Evolutionary conservation across 2,329 filamentous ascomycete species (phyloP).

Genomic region (Xylaria sp.): DNA sequence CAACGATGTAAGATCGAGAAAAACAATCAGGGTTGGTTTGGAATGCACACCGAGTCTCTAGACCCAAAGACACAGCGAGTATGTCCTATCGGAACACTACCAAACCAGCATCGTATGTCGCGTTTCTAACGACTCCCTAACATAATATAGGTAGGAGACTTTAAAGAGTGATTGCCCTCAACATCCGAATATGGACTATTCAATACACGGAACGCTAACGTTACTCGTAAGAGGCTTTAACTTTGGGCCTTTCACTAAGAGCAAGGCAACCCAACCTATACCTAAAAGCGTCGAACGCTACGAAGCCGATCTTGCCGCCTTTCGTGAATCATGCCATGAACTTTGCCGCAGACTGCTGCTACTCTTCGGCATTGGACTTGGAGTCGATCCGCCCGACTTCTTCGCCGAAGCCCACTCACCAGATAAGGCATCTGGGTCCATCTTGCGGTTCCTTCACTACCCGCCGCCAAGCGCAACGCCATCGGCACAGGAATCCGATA

Average conservation of each 20-base stretch:
- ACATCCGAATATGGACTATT: neutral
- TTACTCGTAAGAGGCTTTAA: constrained; percentile 82
- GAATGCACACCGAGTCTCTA: constrained; percentile 87
- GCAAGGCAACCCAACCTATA: constrained; percentile 79
- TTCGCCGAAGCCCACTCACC: constrained; percentile 63
- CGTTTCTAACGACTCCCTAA: constrained; percentile 18
- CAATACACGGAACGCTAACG: constrained; percentile 22
- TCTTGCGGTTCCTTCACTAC: constrained; percentile 78
- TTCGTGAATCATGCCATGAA: constrained; percentile 75
- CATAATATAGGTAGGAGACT: constrained; percentile 73
- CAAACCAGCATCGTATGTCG: constrained; percentile 2
- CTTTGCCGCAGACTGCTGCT: constrained; percentile 78
- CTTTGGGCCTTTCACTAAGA: constrained; percentile 78
- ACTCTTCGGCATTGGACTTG: constrained; percentile 81
- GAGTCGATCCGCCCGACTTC: constrained; percentile 62
- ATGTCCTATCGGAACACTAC: constrained; percentile 43
- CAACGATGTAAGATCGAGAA: constrained; percentile 76
- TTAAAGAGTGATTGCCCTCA: constrained; percentile 74
- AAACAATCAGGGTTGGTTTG: constrained; percentile 88
- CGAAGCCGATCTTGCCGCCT: constrained; percentile 70
- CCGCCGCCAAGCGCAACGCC: constrained; percentile 62
- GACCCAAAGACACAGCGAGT: constrained; percentile 85
- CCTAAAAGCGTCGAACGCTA: constrained; percentile 70
- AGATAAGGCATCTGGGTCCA: constrained; percentile 62
- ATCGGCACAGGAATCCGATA: constrained; percentile 63